These are phyloP conservation scores for Drechslerella coelobrocha DNA, from an alignment of 2,329 filamentous ascomycete genomes.

Conservation along the genomic window DNA sequence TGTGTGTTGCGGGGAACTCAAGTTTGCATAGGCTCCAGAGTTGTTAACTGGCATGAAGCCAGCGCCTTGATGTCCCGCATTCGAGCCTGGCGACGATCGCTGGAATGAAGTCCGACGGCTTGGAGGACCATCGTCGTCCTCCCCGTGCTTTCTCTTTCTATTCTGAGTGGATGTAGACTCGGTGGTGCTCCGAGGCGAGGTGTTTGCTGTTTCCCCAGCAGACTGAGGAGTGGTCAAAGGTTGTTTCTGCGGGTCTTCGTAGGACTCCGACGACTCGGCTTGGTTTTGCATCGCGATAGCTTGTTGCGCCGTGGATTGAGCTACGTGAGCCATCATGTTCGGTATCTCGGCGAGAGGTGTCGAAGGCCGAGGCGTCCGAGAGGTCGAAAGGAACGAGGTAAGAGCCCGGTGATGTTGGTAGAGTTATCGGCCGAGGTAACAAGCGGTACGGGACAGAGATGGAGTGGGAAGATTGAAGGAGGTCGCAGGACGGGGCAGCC, in stretches of 20 bases:
- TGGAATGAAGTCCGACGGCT: conserved; percentile 45
- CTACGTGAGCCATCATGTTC: conserved; percentile 50
- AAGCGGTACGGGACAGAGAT: conserved; percentile 15
- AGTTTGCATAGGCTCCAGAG: conserved; percentile 32
- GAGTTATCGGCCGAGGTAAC: conserved; percentile 3
- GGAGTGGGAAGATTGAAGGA: conserved; percentile 46
- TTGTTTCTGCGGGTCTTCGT: conserved; percentile 45
- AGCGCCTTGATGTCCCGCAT: conserved; percentile 29
- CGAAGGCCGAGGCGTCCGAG: conserved; percentile 1
- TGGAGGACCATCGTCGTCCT: conserved; percentile 46
- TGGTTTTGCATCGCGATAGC: conserved; percentile 49
- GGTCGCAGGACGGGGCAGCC: conserved; percentile 52
- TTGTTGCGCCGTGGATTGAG: conserved; percentile 49
- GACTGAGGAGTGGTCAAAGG: conserved; percentile 36
- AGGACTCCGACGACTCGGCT: conserved; percentile 33
- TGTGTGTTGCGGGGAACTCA: conserved; percentile 44
- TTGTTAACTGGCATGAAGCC: conserved; percentile 50
- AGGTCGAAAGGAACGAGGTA: conserved; percentile 4
- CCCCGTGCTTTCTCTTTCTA: conserved; percentile 43
- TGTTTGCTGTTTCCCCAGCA: conserved; percentile 27
- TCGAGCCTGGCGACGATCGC: conserved; percentile 32
- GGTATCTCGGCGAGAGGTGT: conserved; percentile 3
- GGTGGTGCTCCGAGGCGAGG: conserved; percentile 38
- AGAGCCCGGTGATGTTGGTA: not conserved
- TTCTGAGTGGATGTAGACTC: conserved; percentile 35